Base-by-base conservation (phyloP, 441 rosid genomes). In the Pelargonium fulgidum region DNA sequence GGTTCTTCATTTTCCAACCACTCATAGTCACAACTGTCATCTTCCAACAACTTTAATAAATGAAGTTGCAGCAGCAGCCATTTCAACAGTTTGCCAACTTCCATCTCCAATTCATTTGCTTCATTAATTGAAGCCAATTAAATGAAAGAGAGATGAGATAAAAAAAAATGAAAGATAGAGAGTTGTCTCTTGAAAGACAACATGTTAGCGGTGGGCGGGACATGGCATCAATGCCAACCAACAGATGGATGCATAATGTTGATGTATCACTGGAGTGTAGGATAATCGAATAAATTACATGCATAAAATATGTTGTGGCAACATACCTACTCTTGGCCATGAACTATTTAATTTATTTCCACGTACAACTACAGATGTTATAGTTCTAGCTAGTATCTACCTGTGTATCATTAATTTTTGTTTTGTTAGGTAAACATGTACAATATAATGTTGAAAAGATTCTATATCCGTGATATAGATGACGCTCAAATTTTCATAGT, bases 351-450 rank as follows among this genome's bases (percentile, higher is more conserved):
- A 5, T 52, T 52, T 52, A 14, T 52, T 48, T 48, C 14, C n/a
- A 48, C 14, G 2, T 13, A 48, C 14, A 48, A n/a, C 50, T 45
- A 45, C 50, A 45, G 12, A 7, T 45, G 9, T 45, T 8, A n/a
- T n/a, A 48, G 13, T 12, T 17, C 13, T 11, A 14, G 16, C 14
- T 0, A 13, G 14, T 4, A 13, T 13, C 1, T 48, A 26, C 33
- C 33, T 26, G 33, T 26, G 3, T 26, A 26, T 26, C 33, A 26
- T 26, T 1, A 26, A 48, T 48, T 11, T 14, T 52, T 52, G 14
- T 16, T 52, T 56, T 56, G 62, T 56, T 52, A 14, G 26, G 62
- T 16, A 56, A 56, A 56, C 62, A 16, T 56, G 62, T 17, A 14
- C 2, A n/a, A 56, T 56, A 3, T 14, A 22, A 56, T 56, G 62